These are phyloP conservation scores for Colletotrichum australisinense DNA, from an alignment of 2,329 filamentous ascomycete genomes.

Conservation along the genomic window DNA sequence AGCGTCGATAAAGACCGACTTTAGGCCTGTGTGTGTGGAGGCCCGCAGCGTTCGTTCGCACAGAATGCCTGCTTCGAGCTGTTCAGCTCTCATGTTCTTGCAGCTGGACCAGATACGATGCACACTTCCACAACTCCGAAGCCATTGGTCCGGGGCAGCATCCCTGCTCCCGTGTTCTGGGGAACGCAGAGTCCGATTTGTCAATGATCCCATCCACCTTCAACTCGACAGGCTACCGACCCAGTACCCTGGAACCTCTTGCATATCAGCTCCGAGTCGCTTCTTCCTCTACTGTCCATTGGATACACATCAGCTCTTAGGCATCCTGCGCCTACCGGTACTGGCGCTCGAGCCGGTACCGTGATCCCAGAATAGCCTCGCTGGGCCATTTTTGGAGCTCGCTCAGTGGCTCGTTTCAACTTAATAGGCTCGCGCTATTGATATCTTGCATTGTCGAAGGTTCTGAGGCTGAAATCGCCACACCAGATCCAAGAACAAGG, in stretches of 20 bases:
- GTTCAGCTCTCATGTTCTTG: not conserved
- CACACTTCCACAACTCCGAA: not conserved
- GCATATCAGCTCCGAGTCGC: slow-evolving; percentile 6
- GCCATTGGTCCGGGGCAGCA: slow-evolving; percentile 4
- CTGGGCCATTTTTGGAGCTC: not conserved
- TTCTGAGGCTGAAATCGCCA: slow-evolving; percentile 15
- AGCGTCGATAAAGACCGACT: not conserved
- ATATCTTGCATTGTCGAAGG: not conserved
- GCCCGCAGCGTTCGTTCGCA: not conserved
- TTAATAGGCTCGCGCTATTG: slow-evolving; percentile 3
- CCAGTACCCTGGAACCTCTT: slow-evolving; percentile 2
- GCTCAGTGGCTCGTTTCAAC: slow-evolving; percentile 11
- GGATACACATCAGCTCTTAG: not conserved
- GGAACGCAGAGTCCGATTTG: not conserved
- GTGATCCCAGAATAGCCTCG: slow-evolving; percentile 20
- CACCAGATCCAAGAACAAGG: slow-evolving; percentile 13
- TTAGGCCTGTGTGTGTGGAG: not conserved
- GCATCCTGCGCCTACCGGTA: slow-evolving; percentile 5
- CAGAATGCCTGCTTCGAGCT: not conserved
- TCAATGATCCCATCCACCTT: not conserved
- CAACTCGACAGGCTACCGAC: not conserved
- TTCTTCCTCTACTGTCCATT: not conserved
- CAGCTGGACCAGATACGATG: slow-evolving; percentile 2
- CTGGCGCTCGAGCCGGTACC: slow-evolving; percentile 10
- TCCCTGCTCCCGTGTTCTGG: not conserved